Conservation (phyloP, 1,284 basidiomycete genomes). For the Heterobasidion irregulare region DNA sequence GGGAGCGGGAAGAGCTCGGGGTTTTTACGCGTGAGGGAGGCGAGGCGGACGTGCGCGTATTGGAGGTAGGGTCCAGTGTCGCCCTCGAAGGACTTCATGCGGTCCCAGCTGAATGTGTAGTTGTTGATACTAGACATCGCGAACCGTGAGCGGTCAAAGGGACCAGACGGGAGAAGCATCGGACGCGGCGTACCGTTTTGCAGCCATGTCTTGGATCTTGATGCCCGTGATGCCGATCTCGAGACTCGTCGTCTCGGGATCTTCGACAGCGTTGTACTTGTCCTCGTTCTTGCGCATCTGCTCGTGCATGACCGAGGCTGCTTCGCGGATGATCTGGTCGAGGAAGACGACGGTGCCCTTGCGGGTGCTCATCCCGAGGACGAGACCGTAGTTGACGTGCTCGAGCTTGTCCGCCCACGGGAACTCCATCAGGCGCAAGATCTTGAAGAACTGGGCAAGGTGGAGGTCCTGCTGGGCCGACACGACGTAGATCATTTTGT, state of each 20-base stretch:
- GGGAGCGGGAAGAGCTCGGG: constrained; percentile 81
- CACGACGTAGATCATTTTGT: constrained; percentile 98
- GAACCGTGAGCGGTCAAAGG: too few relatives aligned
- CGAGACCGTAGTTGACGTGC: constrained; percentile 90
- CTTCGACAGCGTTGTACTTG: constrained; percentile 86
- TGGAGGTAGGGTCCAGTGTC: constrained; percentile 96
- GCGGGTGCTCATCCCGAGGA: constrained; percentile 96
- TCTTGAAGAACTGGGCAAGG: constrained; percentile 91
- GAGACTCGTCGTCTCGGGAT: constrained; percentile 76
- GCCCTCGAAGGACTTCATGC: constrained; percentile 95
- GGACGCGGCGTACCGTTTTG: constrained; percentile 60
- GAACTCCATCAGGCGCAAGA: constrained; percentile 86
- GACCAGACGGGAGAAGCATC: not conserved
- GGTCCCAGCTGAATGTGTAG: constrained; percentile 92
- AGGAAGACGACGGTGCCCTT: constrained; percentile 97
- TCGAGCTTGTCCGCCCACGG: constrained; percentile 78
- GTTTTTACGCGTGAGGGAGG: constrained; percentile 91
- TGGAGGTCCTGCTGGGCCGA: constrained; percentile 95
- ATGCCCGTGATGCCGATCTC: constrained; percentile 95
- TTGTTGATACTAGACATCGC: constrained; percentile 74
- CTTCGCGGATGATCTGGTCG: constrained; percentile 91
- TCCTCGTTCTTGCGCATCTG: constrained; percentile 95
- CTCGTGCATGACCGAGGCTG: constrained; percentile 89
- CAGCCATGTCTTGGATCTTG: constrained; percentile 98
- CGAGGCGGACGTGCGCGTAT: constrained; percentile 94